Base-by-base conservation (phyloP, 805 yeast genomes). In the Soucietia sequanensis region DNA sequence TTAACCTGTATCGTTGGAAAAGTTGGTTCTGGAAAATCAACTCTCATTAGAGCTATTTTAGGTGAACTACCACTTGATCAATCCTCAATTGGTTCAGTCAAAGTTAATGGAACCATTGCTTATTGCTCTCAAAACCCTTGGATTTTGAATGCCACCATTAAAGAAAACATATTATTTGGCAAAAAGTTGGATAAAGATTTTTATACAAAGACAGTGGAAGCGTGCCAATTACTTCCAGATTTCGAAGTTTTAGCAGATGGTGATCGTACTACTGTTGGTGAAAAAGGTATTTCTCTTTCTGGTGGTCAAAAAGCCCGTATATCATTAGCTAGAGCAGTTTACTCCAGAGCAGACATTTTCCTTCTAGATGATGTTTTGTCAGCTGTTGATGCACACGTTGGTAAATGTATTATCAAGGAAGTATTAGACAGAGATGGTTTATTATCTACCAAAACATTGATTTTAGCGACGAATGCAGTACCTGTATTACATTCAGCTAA, bases 271-370 rank as follows among this genome's bases (percentile, higher is more conserved):
- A 52, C 60, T 32, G 70, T 65, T 11, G 71, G 71, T 4, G 70
- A 65, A 37, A 65, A 65, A 43, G 71, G 71, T 24, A 64, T 65
- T 28, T 61, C 71, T 3, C 47, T 65, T 18, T 58, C 67, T 34
- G 71, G 71, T 4, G 71, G 71, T 17, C 70, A 65, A 41, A 65
- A 65, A 39, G 71, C 71, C 2, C 51, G 71, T 23, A 50, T 65
- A 24, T 55, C 70, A 6, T 48, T 65, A 26, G 71, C 71, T 2
- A 50, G 71, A 41, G 70, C 70, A 6, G 70, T 65, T 5, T 65
- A 65, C 37, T 45, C 69, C 4, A 56, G 66, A 31, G 66, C 70
- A 4, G 71, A 64, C 25, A 49, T 65, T 20, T 64, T 61, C 40
- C 42, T 65, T n/a, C 45, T 65, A 13, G 71, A 65, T 35, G 71